Percentiles rank a stretch among this genome's conserved stretches.
Evolutionary conservation across 441 rosid genomes (phyloP).

Genomic region (Omphalea diandra): DNA sequence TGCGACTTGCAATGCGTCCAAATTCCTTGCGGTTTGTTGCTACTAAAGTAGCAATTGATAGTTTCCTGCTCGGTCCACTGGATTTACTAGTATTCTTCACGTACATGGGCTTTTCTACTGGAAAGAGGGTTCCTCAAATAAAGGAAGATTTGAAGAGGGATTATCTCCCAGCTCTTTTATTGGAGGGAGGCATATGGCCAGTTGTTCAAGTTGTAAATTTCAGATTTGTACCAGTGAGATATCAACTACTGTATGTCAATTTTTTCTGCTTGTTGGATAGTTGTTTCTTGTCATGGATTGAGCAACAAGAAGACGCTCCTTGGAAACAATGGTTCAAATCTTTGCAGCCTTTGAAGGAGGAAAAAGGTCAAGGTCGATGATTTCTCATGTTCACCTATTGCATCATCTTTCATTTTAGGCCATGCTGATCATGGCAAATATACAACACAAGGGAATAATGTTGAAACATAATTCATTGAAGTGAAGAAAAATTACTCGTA

Average conservation of each 20-base stretch:
- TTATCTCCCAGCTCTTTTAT: conserved; percentile 43
- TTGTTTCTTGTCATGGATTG: conserved; percentile 54
- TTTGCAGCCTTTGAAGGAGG: conserved; percentile 26
- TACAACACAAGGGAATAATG: neutral
- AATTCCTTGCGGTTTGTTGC: conserved; percentile 49
- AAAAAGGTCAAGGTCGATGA: conserved; percentile 30
- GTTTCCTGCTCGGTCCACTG: conserved; percentile 52
- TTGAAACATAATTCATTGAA: neutral
- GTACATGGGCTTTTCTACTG: conserved; percentile 55
- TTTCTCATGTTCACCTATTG: conserved; percentile 3
- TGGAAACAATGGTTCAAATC: conserved; percentile 53
- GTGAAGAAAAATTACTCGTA: neutral
- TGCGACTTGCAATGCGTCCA: conserved; percentile 40
- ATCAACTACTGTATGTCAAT: conserved; percentile 54
- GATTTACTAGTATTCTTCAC: conserved; percentile 53
- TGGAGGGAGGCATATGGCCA: conserved; percentile 59
- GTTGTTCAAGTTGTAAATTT: conserved; percentile 48
- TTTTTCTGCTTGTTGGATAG: conserved; percentile 63
- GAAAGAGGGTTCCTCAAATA: conserved; percentile 46
- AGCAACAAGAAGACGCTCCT: conserved; percentile 59
- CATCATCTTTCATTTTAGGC: neutral
- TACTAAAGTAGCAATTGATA: conserved; percentile 50
- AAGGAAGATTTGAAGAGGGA: conserved; percentile 56
- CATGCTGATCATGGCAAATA: neutral
- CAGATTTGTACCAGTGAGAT: conserved; percentile 52